These are phyloP conservation scores for Schizophyllum commune DNA, from an alignment of 1,284 basidiomycete genomes.

Conservation along the genomic window DNA sequence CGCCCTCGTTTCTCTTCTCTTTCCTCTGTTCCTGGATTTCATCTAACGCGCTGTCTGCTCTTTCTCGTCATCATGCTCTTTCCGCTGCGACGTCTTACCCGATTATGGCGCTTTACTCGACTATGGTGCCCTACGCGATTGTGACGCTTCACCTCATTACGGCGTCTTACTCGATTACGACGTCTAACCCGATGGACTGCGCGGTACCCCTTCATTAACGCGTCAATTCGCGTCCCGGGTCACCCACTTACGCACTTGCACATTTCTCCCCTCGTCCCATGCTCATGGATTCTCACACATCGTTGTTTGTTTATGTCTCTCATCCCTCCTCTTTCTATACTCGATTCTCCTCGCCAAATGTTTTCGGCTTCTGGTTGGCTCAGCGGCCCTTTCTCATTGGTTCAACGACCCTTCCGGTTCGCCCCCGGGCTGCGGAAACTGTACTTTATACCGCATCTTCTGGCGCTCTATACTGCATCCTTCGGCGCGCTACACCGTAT, in stretches of 20 bases:
- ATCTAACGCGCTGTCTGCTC: neutral
- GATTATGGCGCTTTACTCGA: too few relatives aligned
- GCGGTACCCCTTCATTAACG: neutral
- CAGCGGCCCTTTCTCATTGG: neutral
- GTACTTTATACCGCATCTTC: too few relatives aligned
- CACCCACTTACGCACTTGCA: too few relatives aligned
- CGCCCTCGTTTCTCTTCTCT: neutral
- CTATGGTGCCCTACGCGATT: too few relatives aligned
- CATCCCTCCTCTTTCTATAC: neutral
- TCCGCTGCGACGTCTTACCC: too few relatives aligned
- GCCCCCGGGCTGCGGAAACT: too few relatives aligned
- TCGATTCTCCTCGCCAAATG: neutral
- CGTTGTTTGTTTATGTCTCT: neutral
- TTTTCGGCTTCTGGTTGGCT: neutral
- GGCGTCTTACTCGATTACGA: too few relatives aligned
- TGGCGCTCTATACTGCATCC: too few relatives aligned
- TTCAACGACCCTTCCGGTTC: too few relatives aligned
- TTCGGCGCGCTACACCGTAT: neutral
- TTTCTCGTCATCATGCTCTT: neutral
- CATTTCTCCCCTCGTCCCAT: too few relatives aligned
- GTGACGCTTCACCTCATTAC: too few relatives aligned
- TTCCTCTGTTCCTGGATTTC: neutral
- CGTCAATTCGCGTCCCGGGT: neutral
- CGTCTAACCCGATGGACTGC: neutral
- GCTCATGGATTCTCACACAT: neutral